Evolutionary conservation across 345 rosid species (phyloP), one percentile per base, ranked within the genome.

Genomic region (Dovyalis caffra): DNA sequence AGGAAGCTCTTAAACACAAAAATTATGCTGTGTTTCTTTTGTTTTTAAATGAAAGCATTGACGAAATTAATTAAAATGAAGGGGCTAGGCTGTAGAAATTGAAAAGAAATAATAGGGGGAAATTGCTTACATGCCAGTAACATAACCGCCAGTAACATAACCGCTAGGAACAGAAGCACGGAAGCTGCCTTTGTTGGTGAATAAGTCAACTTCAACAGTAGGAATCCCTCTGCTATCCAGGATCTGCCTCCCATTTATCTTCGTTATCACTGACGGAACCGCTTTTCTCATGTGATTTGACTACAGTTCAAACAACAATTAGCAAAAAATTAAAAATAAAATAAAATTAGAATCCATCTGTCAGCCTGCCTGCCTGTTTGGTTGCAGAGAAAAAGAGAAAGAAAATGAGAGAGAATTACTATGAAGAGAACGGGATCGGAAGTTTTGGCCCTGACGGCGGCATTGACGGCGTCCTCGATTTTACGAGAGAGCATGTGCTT

Each of bases 391-490:
- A 60, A 25, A 23, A 49, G 60, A 45, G 12, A 73, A 4, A 14
- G 60, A 9, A 35, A 11, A 9, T 38, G 40, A 67, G 75, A 73
- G 78, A 16, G 37, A 67, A 58, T 70, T 76, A 95, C 98, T 83
- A 95, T 95, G 90, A 93, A 93, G 78, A 93, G 97, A 68, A 95
- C 92, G 74, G 98, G 98, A 88, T 93, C 98, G 73, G 91, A 61
- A 83, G 95, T 84, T 86, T 93, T 93, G 68, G 96, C 96, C 79
- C 96, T 86, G 72, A 95, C 98, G 75, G 99, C 94, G 68, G 99
- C 99, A 86, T 95, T 95, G 74, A 95, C 98, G 84, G 99, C 99
- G 78, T 93, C 99, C 81, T 95, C 99, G 70, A 95, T 95, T 84
- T 87, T 95, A 74, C 98, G 94, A 53, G 97, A 93, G 72, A 91